phyloP scores from a whole-genome alignment of 345 rosid genomes.

The Litchi chinensis region DNA sequence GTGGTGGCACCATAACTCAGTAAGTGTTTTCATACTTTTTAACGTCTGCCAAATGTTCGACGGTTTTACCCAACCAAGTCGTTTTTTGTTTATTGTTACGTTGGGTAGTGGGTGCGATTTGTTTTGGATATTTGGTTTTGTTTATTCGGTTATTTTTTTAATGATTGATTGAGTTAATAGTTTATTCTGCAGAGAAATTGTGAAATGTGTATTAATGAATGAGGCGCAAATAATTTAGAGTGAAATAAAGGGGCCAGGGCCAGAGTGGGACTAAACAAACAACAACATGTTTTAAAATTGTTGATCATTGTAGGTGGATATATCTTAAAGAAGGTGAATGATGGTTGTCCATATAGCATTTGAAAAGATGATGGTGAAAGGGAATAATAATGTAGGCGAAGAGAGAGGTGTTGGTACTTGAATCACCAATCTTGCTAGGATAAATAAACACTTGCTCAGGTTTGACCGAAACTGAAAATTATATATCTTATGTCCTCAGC shows the following conservation, averaged over 20 bases:
- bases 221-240: not conserved
- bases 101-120: not conserved
- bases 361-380: conserved; percentile 1
- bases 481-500: conserved; percentile 14
- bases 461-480: conserved; percentile 17
- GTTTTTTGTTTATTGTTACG: not conserved
- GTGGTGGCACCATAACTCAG: conserved; percentile 35
- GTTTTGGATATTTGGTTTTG: not conserved
- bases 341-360: conserved; percentile 8
- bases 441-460: conserved; percentile 11
- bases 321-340: not conserved
- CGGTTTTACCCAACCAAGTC: conserved; percentile 25
- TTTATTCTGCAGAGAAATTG: not conserved
- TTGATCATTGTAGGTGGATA: not conserved
- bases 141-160: conserved; percentile 6
- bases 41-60: conserved; percentile 26
- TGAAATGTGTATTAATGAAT: not conserved
- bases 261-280: conserved; percentile 17
- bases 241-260: conserved; percentile 7
- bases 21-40: conserved; percentile 18
- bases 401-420: not conserved
- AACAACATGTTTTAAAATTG: not conserved
- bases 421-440: conserved; percentile 4
- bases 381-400: not conserved
- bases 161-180: conserved; percentile 20